Evolutionary conservation across 495 filamentous ascomycete species (phyloP), one percentile per base, ranked within the genome.

Genomic region (Penicillium salamii): DNA sequence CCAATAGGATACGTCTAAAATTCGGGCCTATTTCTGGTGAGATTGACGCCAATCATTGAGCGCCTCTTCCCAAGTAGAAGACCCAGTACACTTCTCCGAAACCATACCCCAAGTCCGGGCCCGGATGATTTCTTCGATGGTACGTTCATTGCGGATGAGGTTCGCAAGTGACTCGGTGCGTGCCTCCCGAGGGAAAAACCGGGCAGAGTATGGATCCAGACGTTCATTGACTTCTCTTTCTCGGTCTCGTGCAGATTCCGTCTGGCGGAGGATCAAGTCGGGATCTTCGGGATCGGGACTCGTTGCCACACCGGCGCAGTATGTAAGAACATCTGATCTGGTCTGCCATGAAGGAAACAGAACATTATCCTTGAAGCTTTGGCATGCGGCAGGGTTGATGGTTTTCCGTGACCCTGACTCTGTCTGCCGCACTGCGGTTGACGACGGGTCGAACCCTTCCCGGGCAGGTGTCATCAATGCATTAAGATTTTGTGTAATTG

Each of bases 401-500:
- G 54, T 54, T 44, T 74, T 70, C 23, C 52, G 64, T 9, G 54
- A 54, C 24, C 54, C 44, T 11, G 72, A 65, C 26, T 74, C 73
- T 12, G 73, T 65, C 28, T 83, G 78, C 20, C 82, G 78, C 3
- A 79, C 67, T 2, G 76, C 68, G 5, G 89, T 96, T 1, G 89
- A 90, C 1, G 85, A 75, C 13, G 93, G 89, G 54, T 96, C 87
- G 63, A 95, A 98, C 7, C 81, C 80, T 17, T 70, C 64, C 20
- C 60, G 74, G 13, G 88, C 74, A 0, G 93, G 93, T 2, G 87
- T 91, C 28, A 90, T 68, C 19, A 98, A 78, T 2, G 90, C 89
- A 71, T 98, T 98, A 34, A 98, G 78, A 54, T 96, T 90, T 63
- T 96, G 92, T 1, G 83, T 83, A 56, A 98, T 96, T 13, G 87